These are phyloP conservation scores for Teunomyces barrocoloradensis DNA, from an alignment of 805 yeast genomes.

Conservation along the genomic window DNA sequence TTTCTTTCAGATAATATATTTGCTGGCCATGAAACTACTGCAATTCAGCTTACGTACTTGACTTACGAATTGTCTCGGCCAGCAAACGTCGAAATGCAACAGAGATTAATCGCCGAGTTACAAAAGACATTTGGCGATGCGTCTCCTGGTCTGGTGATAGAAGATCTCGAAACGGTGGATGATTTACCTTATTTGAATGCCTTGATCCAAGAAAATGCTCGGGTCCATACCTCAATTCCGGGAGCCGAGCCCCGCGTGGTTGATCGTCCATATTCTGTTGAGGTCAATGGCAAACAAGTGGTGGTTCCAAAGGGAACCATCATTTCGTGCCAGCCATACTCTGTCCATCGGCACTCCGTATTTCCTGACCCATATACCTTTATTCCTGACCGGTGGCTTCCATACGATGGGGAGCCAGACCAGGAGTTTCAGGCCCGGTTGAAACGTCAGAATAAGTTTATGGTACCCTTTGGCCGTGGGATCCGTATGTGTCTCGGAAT, in stretches of 20 bases:
- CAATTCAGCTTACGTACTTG: conserved; percentile 58
- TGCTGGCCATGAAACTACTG: conserved; percentile 76
- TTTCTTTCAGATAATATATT: conserved; percentile 60
- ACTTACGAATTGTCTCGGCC: conserved; percentile 59
- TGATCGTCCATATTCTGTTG: conserved; percentile 27
- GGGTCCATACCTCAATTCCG: conserved; percentile 70
- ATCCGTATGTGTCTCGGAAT: conserved; percentile 73
- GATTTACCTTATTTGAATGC: conserved; percentile 58
- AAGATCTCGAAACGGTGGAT: conserved; percentile 45
- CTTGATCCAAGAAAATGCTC: conserved; percentile 55
- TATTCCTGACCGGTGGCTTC: conserved; percentile 65
- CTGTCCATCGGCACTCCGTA: conserved; percentile 54
- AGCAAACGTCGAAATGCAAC: conserved; percentile 44
- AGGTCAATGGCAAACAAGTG: conserved; percentile 16
- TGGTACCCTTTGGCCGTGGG: conserved; percentile 74
- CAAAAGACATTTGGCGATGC: conserved; percentile 31
- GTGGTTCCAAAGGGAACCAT: conserved; percentile 51
- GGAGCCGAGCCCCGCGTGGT: conserved; percentile 65
- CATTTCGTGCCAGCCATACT: conserved; percentile 65
- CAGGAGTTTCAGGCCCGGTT: conserved; percentile 33
- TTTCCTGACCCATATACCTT: conserved; percentile 54
- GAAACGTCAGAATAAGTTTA: conserved; percentile 46
- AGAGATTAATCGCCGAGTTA: conserved; percentile 47
- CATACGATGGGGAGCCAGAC: conserved; percentile 29
- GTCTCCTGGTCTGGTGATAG: conserved; percentile 16